Evolutionary conservation across 352 stramenopile species (phyloP).

Genomic region (Pythium biforme): DNA sequence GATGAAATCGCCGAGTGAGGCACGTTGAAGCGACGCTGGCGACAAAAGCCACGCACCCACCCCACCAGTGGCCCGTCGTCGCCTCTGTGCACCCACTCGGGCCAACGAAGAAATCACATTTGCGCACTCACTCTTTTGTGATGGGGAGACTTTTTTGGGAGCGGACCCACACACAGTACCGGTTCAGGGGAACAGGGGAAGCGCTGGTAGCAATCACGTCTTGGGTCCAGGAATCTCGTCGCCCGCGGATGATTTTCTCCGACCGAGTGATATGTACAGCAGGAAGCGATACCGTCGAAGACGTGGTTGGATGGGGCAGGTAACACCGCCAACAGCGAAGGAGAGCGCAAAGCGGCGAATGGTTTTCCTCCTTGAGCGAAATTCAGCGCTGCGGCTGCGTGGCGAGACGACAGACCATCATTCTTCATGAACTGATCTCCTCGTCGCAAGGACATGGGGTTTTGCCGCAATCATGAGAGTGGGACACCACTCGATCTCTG

Average conservation of each 20-base stretch:
- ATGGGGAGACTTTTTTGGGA: not conserved
- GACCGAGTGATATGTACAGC: no score
- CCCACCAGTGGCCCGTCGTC: not conserved
- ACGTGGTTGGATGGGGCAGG: not conserved
- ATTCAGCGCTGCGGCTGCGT: not conserved
- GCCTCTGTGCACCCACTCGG: slow-evolving; percentile 3
- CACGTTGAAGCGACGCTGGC: slow-evolving; percentile 5
- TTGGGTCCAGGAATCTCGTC: not conserved
- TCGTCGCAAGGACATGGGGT: not conserved
- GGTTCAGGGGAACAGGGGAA: not conserved
- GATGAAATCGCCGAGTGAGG: slow-evolving; percentile 19
- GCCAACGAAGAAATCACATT: not conserved
- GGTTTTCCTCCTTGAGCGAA: not conserved
- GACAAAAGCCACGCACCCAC: slow-evolving; percentile 11
- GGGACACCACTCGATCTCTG: not conserved
- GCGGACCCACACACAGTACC: not conserved
- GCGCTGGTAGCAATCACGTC: not conserved
- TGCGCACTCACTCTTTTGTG: not conserved
- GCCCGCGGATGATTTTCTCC: not conserved
- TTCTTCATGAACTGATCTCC: slow-evolving; percentile 1
- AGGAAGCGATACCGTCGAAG: not conserved
- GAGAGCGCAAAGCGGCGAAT: not conserved
- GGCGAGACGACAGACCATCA: not conserved
- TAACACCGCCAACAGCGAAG: no score
- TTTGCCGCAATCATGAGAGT: slow-evolving; percentile 8